Evolutionary conservation across 345 rosid genomes (phyloP), one percentile per base, ranked within the genome.

Genomic region (Geranium brycei): DNA sequence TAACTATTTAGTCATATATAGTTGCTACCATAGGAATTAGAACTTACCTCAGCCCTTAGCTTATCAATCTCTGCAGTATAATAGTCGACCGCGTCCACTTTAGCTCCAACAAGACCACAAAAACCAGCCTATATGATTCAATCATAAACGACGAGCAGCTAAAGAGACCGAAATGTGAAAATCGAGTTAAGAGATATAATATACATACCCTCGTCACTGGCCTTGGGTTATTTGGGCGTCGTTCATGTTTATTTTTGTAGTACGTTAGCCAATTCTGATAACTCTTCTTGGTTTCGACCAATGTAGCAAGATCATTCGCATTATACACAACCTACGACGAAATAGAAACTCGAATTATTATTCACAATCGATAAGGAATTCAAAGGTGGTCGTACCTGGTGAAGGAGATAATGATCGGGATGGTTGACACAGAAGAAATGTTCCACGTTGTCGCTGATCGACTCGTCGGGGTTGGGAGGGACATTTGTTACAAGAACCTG

Each of bases 341-440:
- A 65, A 28, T 56, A 32, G 47, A 2, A 64, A 55, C 60, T 53
- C 15, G 66, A 64, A 51, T 13, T n/a, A 19, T 64, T 3, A 62
- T 0, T 19, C 13, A 38, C 28, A 56, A 62, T 62, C 0, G 11
- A 40, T 55, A 35, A 41, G 18, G 65, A 41, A 14, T 13, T 30
- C 15, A 28, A 60, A 5, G 31, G 28, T 28, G 62, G 11, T 23
- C 28, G 19, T 59, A 91, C 99, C 93, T 91, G 96, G 72, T 91
- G 96, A 63, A 74, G 72, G 66, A 91, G 91, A 76, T 91, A 95
- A 69, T 73, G 73, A 71, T 91, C 92, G 17, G 97, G 97, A 79
- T 95, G 97, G 78, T 95, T 95, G 57, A 91, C 99, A 57, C 88
- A 83, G 65, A 95, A 95, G 83, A 88, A 95, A 71, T 93, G 99